Evolutionary conservation across 139 green algal genomes (phyloP), one percentile per base, ranked within the genome.

Genomic region (Chlamydomonas schloesseri): DNA sequence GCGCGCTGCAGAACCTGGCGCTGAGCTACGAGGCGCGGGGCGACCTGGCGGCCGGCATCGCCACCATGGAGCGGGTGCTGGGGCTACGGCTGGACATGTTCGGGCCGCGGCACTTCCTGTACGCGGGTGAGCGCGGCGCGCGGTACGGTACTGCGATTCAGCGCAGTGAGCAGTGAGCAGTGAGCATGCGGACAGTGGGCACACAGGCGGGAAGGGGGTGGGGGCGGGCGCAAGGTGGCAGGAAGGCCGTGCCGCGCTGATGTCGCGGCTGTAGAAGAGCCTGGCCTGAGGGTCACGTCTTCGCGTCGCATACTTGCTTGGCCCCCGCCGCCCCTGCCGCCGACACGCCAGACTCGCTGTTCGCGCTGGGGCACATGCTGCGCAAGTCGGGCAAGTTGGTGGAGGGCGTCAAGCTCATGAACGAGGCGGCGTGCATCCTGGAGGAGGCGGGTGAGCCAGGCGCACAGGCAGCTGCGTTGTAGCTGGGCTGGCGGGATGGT

Each of bases 1-100:
- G 87, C 15, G 90, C 92, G 8, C 84, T 95, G 87, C 87, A 89
- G 81, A 96, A 94, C 88, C 89, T 96, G 86, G 92, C 90, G 26
- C 67, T 93, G 26, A 86, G 88, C 42, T 86, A 92, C 36, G 88
- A 95, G 64, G 88, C 87, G 17, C 23, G 29, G 14, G 88, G 86
- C 11, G 60, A 90, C 21, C 84, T 89, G 76, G 34, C 0, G 17
- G 68, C 88, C 37, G 88, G 84, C 21, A 33, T 46, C 2, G 23
- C 57, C 50, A 62, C 86, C 53, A 75, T 91, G 33, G 88, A 91
- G 70, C 55, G 75, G 26, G 88, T 88, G 58, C 62, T 91, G 62
- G 80, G 67, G 71, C 73, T 93, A 57, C 83, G 91, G 24, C 81
- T 89, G 36, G 26, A 78, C 57, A 89, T 94, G 89, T 93, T 94